Evolutionary conservation across 1,284 basidiomycete species (phyloP).

Genomic region (Megacollybia platyphylla): DNA sequence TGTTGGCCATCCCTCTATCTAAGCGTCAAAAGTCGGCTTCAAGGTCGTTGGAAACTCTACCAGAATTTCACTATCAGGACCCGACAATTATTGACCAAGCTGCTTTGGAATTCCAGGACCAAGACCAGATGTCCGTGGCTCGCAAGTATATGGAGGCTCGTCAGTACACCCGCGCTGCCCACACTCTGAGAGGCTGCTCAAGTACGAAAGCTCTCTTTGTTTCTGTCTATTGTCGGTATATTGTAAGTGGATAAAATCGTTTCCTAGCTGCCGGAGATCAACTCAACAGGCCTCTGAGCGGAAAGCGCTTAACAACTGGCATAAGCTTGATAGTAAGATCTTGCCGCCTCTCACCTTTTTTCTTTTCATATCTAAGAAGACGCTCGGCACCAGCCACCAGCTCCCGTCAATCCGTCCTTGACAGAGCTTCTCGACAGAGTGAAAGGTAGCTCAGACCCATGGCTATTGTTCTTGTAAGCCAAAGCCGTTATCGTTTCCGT

Average conservation of each 20-base stretch:
- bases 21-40: conserved; percentile 23
- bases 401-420: conserved; percentile 55
- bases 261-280: conserved; percentile 3
- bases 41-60: conserved; percentile 15
- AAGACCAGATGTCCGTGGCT: conserved; percentile 59
- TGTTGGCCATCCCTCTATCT: conserved; percentile 42
- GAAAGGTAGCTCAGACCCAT: conserved; percentile 56
- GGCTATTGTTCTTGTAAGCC: conserved; percentile 73
- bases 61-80: conserved; percentile 13
- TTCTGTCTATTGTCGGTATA: conserved; percentile 69
- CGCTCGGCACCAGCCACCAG: conserved; percentile 59
- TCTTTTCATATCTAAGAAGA: conserved; percentile 18
- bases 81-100: conserved; percentile 17
- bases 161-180: conserved; percentile 69
- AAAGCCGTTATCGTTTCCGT: conserved; percentile 5
- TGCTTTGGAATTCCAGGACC: conserved; percentile 48
- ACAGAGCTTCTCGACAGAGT: conserved; percentile 50
- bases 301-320: conserved; percentile 57
- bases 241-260: conserved; percentile 42
- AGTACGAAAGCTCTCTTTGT: conserved; percentile 63
- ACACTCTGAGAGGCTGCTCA: conserved; percentile 43
- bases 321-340: conserved; percentile 54
- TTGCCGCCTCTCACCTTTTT: neutral
- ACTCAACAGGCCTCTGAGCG: conserved; percentile 43
- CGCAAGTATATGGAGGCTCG: conserved; percentile 68